Evolutionary conservation across 2,329 filamentous ascomycete species (phyloP).

Genomic region (Trichophyton verrucosum): DNA sequence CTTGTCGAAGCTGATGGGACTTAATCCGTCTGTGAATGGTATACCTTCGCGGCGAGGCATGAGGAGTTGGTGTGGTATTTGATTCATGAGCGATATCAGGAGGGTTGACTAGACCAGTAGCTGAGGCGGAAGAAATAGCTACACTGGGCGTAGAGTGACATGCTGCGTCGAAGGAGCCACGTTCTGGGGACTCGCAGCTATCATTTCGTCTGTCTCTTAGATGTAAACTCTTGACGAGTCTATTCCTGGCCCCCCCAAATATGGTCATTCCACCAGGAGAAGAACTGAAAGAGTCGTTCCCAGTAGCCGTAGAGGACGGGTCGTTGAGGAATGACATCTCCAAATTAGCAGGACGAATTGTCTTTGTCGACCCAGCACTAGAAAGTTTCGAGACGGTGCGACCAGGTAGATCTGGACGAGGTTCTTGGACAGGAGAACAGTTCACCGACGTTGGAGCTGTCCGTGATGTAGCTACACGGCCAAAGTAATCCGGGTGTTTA

Average conservation of each 20-base stretch:
- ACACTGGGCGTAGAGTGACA: constrained; percentile 32
- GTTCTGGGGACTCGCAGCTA: constrained; percentile 24
- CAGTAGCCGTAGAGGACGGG: neutral
- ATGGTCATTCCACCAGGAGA: constrained; percentile 26
- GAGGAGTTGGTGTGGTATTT: constrained; percentile 7
- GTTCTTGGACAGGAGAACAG: constrained; percentile 17
- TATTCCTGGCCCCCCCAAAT: constrained; percentile 30
- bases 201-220: constrained; percentile 28
- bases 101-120: constrained; percentile 31
- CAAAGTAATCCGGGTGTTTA: constrained; percentile 26
- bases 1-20: constrained; percentile 22
- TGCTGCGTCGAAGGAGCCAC: constrained; percentile 24
- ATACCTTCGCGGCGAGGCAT: constrained; percentile 7
- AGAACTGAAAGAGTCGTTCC: constrained; percentile 21
- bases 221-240: constrained; percentile 24
- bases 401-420: constrained; percentile 29
- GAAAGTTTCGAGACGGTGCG: constrained; percentile 33
- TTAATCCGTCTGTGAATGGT: constrained; percentile 25
- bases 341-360: constrained; percentile 27
- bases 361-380: constrained; percentile 36
- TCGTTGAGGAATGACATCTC: constrained; percentile 13
- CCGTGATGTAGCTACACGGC: constrained; percentile 6
- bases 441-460: constrained; percentile 8
- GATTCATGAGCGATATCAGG: constrained; percentile 22
- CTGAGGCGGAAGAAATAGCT: constrained; percentile 34